phyloP scores from a whole-genome alignment of 2,329 filamentous ascomycete species.

The Shiraia sp. region DNA sequence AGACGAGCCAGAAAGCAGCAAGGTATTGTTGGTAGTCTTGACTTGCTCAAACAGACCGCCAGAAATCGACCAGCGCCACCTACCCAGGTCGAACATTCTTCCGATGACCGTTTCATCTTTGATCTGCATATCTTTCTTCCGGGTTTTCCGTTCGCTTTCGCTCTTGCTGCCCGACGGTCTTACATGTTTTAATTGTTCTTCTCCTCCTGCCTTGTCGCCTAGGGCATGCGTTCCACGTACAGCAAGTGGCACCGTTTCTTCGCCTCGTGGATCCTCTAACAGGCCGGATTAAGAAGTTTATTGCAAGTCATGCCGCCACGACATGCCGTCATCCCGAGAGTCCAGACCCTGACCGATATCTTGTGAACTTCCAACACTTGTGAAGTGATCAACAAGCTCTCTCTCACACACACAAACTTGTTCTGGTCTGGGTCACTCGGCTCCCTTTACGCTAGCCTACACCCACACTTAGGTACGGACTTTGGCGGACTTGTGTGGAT shows the following conservation, averaged over 20 bases:
- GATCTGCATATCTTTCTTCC: constrained; percentile 14
- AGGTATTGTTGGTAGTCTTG: constrained; percentile 10
- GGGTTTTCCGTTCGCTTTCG: constrained; percentile 20
- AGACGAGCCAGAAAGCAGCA: constrained; percentile 14
- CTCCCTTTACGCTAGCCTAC: too few species aligned
- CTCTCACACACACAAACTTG: not conserved
- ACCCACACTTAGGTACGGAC: too few species aligned
- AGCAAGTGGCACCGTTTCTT: constrained; percentile 9
- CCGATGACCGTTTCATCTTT: constrained; percentile 19
- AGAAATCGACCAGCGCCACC: constrained; percentile 17
- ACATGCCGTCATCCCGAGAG: constrained; percentile 7
- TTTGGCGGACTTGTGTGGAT: too few species aligned
- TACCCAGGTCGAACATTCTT: constrained; percentile 14
- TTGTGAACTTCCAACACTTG: constrained; percentile 5
- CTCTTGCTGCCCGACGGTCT: constrained; percentile 16
- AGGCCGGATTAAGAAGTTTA: not conserved
- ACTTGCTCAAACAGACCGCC: constrained; percentile 17
- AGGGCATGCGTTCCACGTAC: constrained; percentile 11
- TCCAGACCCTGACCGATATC: constrained; percentile 4
- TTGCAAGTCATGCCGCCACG: not conserved
- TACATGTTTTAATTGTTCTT: not conserved
- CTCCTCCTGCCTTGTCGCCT: constrained; percentile 3
- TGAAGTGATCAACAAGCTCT: constrained; percentile 5
- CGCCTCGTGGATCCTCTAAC: not conserved
- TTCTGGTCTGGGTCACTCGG: too few species aligned